phyloP scores from a whole-genome alignment of 2,329 filamentous ascomycete genomes.

The Dendrostoma leiphaemia region DNA sequence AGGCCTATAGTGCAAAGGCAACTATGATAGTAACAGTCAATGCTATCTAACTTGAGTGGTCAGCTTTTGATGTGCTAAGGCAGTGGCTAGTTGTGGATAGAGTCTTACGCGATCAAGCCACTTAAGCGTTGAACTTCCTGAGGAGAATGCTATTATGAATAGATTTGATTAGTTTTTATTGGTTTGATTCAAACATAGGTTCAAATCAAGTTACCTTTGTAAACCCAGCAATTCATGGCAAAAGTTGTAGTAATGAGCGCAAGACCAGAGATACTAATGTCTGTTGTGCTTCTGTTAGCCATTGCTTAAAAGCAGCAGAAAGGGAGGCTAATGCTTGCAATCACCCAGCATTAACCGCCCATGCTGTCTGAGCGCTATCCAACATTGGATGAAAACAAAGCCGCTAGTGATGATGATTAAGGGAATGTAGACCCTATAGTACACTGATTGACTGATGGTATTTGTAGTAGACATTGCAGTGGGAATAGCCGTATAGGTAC shows the following conservation, averaged over 20 bases:
- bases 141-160: background rate
- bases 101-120: background rate
- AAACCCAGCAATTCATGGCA: background rate
- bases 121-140: background rate
- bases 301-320: background rate
- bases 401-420: too few relatives aligned
- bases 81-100: background rate
- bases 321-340: background rate
- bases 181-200: too few relatives aligned
- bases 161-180: background rate
- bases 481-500: too few relatives aligned
- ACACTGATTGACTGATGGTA: too few relatives aligned
- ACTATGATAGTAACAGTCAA: background rate
- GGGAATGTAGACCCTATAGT: too few relatives aligned
- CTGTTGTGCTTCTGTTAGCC: background rate
- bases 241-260: background rate
- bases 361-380: too few relatives aligned
- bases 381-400: too few relatives aligned
- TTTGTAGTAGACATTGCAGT: too few relatives aligned
- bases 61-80: background rate
- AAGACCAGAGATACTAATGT: background rate
- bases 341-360: background rate
- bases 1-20: background rate
- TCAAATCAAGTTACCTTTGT: background rate
- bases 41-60: background rate